Base-by-base conservation (phyloP, 108 stramenopile genomes). In the Fragilariopsis cylindrus region DNA sequence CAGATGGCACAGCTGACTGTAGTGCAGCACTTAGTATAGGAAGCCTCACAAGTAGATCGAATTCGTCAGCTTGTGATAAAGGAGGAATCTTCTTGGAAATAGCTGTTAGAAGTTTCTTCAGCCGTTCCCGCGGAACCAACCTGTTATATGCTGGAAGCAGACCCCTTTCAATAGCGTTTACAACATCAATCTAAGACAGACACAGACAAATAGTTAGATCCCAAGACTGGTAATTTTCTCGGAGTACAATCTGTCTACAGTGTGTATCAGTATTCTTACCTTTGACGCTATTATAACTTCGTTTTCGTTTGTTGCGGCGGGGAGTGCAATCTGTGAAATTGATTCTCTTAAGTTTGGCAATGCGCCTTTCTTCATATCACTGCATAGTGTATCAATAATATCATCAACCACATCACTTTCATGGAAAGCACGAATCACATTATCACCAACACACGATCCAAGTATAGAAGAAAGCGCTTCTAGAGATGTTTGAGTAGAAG, bases 11-110 rank as follows among this genome's bases (percentile, higher is more conserved):
- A 70, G 78, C 72, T 8, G 73, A 66, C 55, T 76, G 71, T 15
- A 92, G 77, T 19, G 84, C 77, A 30, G 78, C 79, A 65, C 82
- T 81, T n/a, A 91, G 62, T 21, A 93, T 60, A n/a, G 92, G 90
- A 6, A 90, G 71, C 47, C 69, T 42, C 9, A 88, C 78, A 48
- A 71, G 80, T 4, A 93, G 69, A 40, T 79, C 70, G 44, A 77
- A 69, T 57, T 79, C 69, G 60, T 93, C 92, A 19, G 48, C 71
- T 55, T 75, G 55, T 9, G 87, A 88, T 43, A 93, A 68, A 0
- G 92, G 92, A n/a, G 92, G 92, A 40, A 93, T 58, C 12, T 81
- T 66, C 52, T 87, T 71, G 7, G 76, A 74, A 11, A 82, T 73
- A 7, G 18, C 55, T 42, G 57, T 74, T 15, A 71, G 47, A 19